phyloP scores from a whole-genome alignment of 495 filamentous ascomycete species.

The Neurospora africana region DNA sequence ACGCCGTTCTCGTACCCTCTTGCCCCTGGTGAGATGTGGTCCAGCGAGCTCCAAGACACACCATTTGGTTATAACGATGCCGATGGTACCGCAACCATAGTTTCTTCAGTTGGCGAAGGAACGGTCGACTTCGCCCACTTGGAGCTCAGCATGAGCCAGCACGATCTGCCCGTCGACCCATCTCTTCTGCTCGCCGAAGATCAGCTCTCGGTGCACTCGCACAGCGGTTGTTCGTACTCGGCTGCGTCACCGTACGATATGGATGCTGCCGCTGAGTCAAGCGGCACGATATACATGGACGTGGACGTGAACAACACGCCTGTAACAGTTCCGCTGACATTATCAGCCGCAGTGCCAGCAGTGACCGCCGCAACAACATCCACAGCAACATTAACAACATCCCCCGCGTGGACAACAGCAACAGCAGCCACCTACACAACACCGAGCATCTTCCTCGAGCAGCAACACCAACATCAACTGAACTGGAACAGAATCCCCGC shows the following conservation, averaged over 20 bases:
- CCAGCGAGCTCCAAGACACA: slow-evolving; percentile 1
- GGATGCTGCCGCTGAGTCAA: background rate
- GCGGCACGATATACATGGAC: background rate
- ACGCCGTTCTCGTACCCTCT: slow-evolving; percentile 2
- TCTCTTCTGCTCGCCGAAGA: slow-evolving; percentile 14
- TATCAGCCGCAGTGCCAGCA: slow-evolving; percentile 1
- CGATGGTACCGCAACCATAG: background rate
- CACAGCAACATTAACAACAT: background rate
- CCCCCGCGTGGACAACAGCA: background rate
- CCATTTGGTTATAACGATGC: slow-evolving; percentile 1
- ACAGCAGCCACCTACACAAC: background rate
- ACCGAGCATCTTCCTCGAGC: slow-evolving; percentile 5
- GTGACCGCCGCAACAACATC: background rate
- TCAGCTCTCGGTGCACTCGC: slow-evolving; percentile 10
- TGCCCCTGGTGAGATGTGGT: slow-evolving; percentile 9
- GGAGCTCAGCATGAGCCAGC: slow-evolving; percentile 3
- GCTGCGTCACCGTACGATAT: slow-evolving; percentile 17
- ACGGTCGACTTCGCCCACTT: background rate
- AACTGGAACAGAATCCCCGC: background rate
- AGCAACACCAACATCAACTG: background rate
- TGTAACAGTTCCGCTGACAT: slow-evolving; percentile 7
- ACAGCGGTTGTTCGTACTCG: slow-evolving; percentile 11
- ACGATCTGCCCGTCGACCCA: slow-evolving; percentile 18
- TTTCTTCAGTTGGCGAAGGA: background rate
- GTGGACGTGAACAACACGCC: background rate